Conservation (phyloP, 805 yeast species). For the Metschnikowia koreensis region DNA sequence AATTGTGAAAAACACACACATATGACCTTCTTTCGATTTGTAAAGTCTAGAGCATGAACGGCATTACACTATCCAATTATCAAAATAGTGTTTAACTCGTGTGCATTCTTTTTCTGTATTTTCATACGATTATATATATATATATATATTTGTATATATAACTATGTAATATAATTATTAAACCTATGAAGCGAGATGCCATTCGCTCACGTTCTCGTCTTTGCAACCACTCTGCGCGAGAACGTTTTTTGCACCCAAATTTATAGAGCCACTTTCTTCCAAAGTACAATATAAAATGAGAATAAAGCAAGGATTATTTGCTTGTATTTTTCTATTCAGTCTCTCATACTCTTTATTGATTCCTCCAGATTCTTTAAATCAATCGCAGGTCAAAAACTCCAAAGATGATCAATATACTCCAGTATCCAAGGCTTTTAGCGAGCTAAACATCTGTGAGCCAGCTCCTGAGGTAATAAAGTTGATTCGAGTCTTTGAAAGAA, state of each 20-base stretch:
- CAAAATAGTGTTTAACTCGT: too few relatives aligned
- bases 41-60: too few relatives aligned
- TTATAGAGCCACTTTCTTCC: background rate
- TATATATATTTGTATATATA: too few relatives aligned
- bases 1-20: too few relatives aligned
- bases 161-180: too few relatives aligned
- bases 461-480: conserved; percentile 1
- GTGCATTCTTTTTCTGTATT: too few relatives aligned
- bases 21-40: too few relatives aligned
- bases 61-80: too few relatives aligned
- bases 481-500: conserved; percentile 1
- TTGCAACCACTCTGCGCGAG: background rate
- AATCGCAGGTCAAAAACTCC: background rate
- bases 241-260: conserved; percentile 3
- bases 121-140: too few relatives aligned
- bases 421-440: too few relatives aligned
- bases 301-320: background rate
- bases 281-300: background rate
- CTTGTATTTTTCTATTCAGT: background rate
- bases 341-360: background rate
- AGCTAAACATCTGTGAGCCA: too few relatives aligned
- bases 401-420: background rate
- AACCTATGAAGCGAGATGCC: too few relatives aligned
- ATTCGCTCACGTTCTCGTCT: background rate
- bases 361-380: background rate